Base-by-base conservation (phyloP, 345 rosid species). In the Corchorus capsularis region DNA sequence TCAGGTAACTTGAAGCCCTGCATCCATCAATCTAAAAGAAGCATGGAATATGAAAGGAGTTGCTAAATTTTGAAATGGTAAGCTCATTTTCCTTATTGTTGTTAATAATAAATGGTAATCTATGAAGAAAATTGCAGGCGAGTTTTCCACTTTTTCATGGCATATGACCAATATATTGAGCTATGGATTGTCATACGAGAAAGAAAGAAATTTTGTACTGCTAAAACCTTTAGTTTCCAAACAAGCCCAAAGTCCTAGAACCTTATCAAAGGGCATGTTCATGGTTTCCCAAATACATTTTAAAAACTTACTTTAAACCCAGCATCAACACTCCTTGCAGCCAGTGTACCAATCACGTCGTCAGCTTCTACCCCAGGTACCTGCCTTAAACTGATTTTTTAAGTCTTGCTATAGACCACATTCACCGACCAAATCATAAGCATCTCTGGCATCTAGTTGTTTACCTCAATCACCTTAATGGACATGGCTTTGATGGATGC, bases 311-410 rank as follows among this genome's bases (percentile, higher is more conserved):
- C 96, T 94, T 89, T 93, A 80, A 82, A 92, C 54, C 99, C 98
- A 49, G 83, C 88, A 72, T 84, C 90, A 69, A 93, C 89, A 88
- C 96, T 93, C 85, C 92, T 93, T 49, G 78, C 69, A 71, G 97
- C 98, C 88, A 96, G 79, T 27, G 99, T 93, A 73, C 99, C 99
- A 77, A 96, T 92, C 73, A 96, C 99, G 77, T 96, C 99, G 79
- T 93, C 98, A 63, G 99, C 99, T 89, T 96, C 99, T 75, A 96
- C 99, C 71, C 99, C 98, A 55, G 96, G 93, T 76, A 93, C 94
- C 98, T 95, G 86, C 73, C 83, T 78, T 85, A 50, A 34, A 57
- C 63, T 72, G 76, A 72, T 77, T 78, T 76, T 57, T 77, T 75
- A 65, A 75, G 81, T 69, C 68, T 79, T 59, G 81, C 63, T n/a